phyloP scores from a whole-genome alignment of 805 yeast genomes.

The Metschnikowia lachancei region DNA sequence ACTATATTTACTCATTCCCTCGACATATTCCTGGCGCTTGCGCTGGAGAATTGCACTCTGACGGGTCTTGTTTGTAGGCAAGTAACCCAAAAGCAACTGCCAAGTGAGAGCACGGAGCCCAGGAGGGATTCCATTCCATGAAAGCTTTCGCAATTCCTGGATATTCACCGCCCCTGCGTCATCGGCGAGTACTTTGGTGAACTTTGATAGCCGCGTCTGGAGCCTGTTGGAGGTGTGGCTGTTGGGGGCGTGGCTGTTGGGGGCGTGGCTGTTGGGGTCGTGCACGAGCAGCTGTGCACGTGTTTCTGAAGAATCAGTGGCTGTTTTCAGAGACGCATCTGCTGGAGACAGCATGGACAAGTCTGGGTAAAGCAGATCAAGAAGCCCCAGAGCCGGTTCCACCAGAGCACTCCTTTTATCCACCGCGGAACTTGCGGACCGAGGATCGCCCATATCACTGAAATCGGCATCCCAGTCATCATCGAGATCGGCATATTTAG shows the following conservation, averaged over 20 bases:
- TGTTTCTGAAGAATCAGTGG: background rate
- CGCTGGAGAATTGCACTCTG: conserved; percentile 66
- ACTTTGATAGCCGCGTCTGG: conserved; percentile 60
- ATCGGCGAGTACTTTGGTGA: conserved; percentile 56
- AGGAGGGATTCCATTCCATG: conserved; percentile 94
- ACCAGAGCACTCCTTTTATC: conserved; percentile 10
- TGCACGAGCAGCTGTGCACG: conserved; percentile 44
- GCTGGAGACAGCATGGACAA: conserved; percentile 26
- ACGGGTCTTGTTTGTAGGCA: conserved; percentile 81
- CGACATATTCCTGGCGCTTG: conserved; percentile 81
- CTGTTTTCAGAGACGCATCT: background rate
- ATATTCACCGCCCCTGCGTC: conserved; percentile 54
- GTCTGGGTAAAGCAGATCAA: conserved; percentile 41
- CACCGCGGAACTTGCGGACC: too few relatives aligned
- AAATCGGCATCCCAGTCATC: conserved; percentile 87
- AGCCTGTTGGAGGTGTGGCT: conserved; percentile 50
- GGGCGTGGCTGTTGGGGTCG: conserved; percentile 47
- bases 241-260: too few relatives aligned
- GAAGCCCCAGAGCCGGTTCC: conserved; percentile 1
- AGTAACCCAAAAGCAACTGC: conserved; percentile 86
- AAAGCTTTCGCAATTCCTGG: conserved; percentile 65
- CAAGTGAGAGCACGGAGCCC: conserved; percentile 79
- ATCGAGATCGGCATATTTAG: conserved; percentile 67
- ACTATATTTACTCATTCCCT: conserved; percentile 68
- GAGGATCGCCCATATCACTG: conserved; percentile 37